Conservation (phyloP, 352 stramenopile species). For the Globisporangium iwayamae region DNA sequence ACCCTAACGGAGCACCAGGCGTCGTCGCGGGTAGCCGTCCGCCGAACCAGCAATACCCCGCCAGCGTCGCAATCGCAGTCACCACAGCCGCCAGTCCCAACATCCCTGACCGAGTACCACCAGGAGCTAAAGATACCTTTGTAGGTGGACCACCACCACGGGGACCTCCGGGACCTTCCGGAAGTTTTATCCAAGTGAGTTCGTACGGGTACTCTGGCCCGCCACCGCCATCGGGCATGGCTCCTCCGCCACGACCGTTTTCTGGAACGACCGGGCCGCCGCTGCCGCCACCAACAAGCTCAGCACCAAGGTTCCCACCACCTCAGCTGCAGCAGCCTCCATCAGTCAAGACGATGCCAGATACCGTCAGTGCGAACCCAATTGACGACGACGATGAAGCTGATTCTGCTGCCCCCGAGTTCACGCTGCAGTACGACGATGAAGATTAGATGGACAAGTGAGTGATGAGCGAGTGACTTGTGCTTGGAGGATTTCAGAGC, state of each 20-base stretch:
- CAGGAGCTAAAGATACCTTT: constrained; percentile 16
- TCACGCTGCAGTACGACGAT: constrained; percentile 77
- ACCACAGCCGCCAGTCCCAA: neutral
- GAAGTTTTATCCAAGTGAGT: constrained; percentile 8
- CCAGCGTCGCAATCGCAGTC: neutral
- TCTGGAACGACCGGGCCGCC: neutral
- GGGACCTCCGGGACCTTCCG: constrained; percentile 5
- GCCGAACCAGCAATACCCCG: neutral
- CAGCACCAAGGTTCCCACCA: neutral
- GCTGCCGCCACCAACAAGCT: neutral
- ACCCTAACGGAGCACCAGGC: neutral
- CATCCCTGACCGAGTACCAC: neutral
- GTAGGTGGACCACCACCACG: constrained; percentile 2
- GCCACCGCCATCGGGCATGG: constrained; percentile 1
- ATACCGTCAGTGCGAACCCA: constrained; percentile 1
- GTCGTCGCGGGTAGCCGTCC: neutral
- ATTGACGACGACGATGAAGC: constrained; percentile 59
- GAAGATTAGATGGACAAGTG: constrained; percentile 38
- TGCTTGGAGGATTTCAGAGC: neutral
- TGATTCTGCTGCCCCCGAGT: constrained; percentile 53
- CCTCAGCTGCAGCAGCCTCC: neutral
- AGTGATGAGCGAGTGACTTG: neutral
- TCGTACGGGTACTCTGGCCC: constrained; percentile 1
- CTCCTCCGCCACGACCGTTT: neutral
- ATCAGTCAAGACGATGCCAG: neutral